These are phyloP conservation scores for Fusarium miscanthi DNA, from an alignment of 2,329 filamentous ascomycete species.

Conservation along the genomic window DNA sequence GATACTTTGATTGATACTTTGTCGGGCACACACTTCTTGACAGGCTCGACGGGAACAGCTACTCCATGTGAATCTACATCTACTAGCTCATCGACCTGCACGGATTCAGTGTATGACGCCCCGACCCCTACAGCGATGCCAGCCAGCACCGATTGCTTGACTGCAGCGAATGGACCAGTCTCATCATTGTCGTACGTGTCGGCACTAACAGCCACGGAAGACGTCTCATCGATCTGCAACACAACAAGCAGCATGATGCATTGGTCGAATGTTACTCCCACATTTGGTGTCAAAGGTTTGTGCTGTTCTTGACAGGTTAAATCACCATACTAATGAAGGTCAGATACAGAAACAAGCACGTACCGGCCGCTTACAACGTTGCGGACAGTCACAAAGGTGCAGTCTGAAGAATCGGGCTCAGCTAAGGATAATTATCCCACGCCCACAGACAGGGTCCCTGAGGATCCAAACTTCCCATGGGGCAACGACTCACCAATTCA, in stretches of 20 bases:
- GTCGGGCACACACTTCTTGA: slow-evolving; percentile 19
- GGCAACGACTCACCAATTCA: slow-evolving; percentile 51
- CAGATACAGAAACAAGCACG: slow-evolving; percentile 14
- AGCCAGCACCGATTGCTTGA: slow-evolving; percentile 29
- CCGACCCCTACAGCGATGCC: neutral
- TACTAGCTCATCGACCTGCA: slow-evolving; percentile 28
- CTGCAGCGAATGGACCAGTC: neutral
- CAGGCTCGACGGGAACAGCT: neutral
- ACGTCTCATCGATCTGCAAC: slow-evolving; percentile 38
- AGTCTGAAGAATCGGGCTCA: slow-evolving; percentile 6
- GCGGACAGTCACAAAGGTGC: slow-evolving; percentile 32
- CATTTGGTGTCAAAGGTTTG: slow-evolving; percentile 28
- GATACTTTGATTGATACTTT: slow-evolving; percentile 7
- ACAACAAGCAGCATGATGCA: slow-evolving; percentile 33
- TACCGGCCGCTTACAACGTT: slow-evolving; percentile 35
- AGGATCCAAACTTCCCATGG: slow-evolving; percentile 52
- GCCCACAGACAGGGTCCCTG: slow-evolving; percentile 39
- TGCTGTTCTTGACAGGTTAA: neutral
- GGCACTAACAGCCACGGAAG: slow-evolving; percentile 5
- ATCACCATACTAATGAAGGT: slow-evolving; percentile 3
- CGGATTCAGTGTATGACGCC: slow-evolving; percentile 8
- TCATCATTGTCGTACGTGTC: slow-evolving; percentile 21
- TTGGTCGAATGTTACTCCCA: slow-evolving; percentile 35
- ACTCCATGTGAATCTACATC: slow-evolving; percentile 26
- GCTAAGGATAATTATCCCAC: slow-evolving; percentile 24